Evolutionary conservation across 1,139 yeast genomes (phyloP), one percentile per base, ranked within the genome.

Genomic region (Yueomyces sp.): DNA sequence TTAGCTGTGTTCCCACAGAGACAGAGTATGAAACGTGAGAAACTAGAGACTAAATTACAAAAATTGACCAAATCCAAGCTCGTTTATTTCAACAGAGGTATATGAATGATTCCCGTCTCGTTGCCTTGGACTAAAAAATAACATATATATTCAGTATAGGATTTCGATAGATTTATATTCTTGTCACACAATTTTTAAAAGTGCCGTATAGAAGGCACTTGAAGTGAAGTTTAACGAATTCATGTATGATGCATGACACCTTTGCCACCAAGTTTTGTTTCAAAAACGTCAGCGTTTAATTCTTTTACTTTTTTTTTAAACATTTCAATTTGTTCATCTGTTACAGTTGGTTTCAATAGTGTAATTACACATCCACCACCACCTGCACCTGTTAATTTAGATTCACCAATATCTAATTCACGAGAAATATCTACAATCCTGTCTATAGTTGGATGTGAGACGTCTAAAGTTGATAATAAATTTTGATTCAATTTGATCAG

Each of bases 301-400:
- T 57, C 50, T n/a, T 60, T 58, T 44, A 66, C 64, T 39, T 68
- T 54, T 35, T 54, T 56, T 33, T 9, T 4, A 33, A 9, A 11
- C 12, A 57, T 49, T 2, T 50, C 51, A 8, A 72, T 52, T 9
- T 64, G 63, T 1, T 69, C 70, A 6, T 63, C 63, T 1, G 61
- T 57, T 3, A 66, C 67, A 8, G 68, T 70, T 41, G 75, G 80
- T 41, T 76, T 69, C 9, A 89, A 70, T 42, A 91, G 66, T 0
- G 97, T 91, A 44, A 93, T 81, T 25, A 96, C 95, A 67, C 99
- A 91, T 1, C 99, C 99, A 39, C 99, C 99, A 25, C 98, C 98
- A 28, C 99, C 99, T 0, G 98, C 98, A 38, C 99, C 99, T 0
- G 98, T 91, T 47, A 91, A 71, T 62, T 91, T 91, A 1, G 99